Base-by-base conservation (phyloP, 306 rosid genomes). In the Cajanus cajan region DNA sequence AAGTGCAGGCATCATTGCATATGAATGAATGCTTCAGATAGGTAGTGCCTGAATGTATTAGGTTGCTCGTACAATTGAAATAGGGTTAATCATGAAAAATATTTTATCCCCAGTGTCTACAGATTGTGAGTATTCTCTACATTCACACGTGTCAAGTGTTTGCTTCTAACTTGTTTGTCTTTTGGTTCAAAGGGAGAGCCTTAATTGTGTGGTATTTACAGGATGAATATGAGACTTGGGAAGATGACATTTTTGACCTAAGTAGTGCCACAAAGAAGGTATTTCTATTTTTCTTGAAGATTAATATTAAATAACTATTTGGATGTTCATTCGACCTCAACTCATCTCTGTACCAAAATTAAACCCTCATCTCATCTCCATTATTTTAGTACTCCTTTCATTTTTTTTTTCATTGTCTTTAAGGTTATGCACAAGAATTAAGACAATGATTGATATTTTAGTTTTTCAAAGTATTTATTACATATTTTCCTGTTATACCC, bases 211-310 rank as follows among this genome's bases (percentile, higher is more conserved):
- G 18, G 33, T 81, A 44, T 76, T 68, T 80, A 68, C 88, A 93
- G 97, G 93, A 92, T 37, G 94, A 89, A 51, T 80, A 80, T 48
- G 63, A 74, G 51, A 83, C 89, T 11, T 92, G 98, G 97, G 98
- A 90, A 75, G 97, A 92, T 87, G 87, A 90, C 71, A 63, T 76
- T 61, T 78, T 45, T 76, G 62, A 79, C 67, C 86, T 71, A 45
- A 76, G 58, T 65, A 69, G 71, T 80, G 80, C 82, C 51, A 58
- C 72, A 41, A 77, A 73, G 68, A 78, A 85, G 94, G 96, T 93
- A 82, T 78, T 86, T 86, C 55, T 76, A 47, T 64, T 67, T 69
- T 63, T 69, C 64, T 44, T 33, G 5, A 74, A 55, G 57, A 76
- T 36, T 48, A 37, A 45, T 71, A 58, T 45, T 84, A 40, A 58